Percentiles rank a stretch among this genome's conserved stretches.
phyloP scores from a whole-genome alignment of 768 basidiomycete genomes.

The Agrocybe chaxingu region DNA sequence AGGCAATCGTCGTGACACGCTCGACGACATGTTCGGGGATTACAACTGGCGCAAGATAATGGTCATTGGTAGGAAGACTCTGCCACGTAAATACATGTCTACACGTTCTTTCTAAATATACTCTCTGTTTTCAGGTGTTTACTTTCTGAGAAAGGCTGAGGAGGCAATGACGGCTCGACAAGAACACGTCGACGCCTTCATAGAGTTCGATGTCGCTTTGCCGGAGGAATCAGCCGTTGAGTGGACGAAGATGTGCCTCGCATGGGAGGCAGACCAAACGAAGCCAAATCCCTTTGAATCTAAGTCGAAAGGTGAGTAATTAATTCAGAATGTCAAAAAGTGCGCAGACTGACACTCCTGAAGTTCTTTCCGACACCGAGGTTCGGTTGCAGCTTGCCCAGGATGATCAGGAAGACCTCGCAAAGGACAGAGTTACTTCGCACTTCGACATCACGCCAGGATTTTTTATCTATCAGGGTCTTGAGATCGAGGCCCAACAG shows the following conservation, averaged over 20 bases:
- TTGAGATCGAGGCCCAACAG: slow-evolving; percentile 10
- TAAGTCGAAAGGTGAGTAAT: background rate
- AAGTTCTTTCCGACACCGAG: background rate
- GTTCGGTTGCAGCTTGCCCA: slow-evolving; percentile 2
- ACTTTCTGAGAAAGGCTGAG: slow-evolving; percentile 13
- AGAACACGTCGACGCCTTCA: slow-evolving; percentile 5
- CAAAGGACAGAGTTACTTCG: background rate
- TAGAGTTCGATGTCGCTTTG: slow-evolving; percentile 9
- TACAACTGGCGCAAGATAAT: slow-evolving; percentile 32
- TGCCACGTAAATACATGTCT: no score
- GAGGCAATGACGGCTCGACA: slow-evolving; percentile 6
- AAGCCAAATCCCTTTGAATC: slow-evolving; percentile 21
- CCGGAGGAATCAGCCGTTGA: background rate
- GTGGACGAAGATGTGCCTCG: slow-evolving; percentile 13
- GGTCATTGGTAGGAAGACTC: slow-evolving; percentile 15
- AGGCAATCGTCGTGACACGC: slow-evolving; percentile 17
- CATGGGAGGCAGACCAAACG: slow-evolving; percentile 20
- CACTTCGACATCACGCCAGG: slow-evolving; percentile 3
- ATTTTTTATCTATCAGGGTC: slow-evolving; percentile 2
- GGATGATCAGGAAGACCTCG: background rate
- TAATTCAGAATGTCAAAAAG: no score
- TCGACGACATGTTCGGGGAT: slow-evolving; percentile 35
- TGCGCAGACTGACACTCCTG: background rate
- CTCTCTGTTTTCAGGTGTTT: slow-evolving; percentile 1
- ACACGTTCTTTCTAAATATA: background rate